phyloP scores from a whole-genome alignment of 2,329 filamentous ascomycete species.

The Paecilomyces niveus region DNA sequence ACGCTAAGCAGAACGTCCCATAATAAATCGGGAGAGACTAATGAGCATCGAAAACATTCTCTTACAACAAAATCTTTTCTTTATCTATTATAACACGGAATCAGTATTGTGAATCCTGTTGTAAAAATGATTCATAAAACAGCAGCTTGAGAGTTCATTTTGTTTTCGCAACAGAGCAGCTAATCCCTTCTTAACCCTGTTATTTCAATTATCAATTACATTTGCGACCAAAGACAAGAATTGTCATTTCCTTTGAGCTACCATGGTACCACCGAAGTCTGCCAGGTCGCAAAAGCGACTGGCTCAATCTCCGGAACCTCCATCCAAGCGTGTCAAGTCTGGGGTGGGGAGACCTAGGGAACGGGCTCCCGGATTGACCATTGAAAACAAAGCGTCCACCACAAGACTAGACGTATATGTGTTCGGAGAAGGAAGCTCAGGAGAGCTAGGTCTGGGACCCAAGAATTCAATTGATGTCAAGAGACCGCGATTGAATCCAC shows the following conservation, averaged over 20 bases:
- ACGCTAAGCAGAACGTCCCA: neutral
- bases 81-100: neutral
- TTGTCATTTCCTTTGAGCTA: neutral
- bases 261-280: neutral
- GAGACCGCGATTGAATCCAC: constrained; percentile 45
- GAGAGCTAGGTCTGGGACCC: constrained; percentile 66
- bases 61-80: neutral
- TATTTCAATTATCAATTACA: neutral
- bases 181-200: neutral
- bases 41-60: neutral
- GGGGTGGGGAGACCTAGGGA: neutral
- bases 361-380: neutral
- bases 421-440: constrained; percentile 64
- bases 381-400: constrained; percentile 51
- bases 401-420: constrained; percentile 59
- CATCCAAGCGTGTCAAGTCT: neutral
- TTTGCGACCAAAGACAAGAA: neutral
- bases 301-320: neutral
- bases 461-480: neutral
- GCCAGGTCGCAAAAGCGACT: neutral
- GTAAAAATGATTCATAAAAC: neutral
- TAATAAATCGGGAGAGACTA: neutral
- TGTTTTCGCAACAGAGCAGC: neutral
- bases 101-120: neutral
- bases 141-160: neutral